A percentile compares a stretch with the other conserved stretches of the same genome.
Evolutionary conservation across 106 monocot species (phyloP).

Genomic region (Chionographis japonica): DNA sequence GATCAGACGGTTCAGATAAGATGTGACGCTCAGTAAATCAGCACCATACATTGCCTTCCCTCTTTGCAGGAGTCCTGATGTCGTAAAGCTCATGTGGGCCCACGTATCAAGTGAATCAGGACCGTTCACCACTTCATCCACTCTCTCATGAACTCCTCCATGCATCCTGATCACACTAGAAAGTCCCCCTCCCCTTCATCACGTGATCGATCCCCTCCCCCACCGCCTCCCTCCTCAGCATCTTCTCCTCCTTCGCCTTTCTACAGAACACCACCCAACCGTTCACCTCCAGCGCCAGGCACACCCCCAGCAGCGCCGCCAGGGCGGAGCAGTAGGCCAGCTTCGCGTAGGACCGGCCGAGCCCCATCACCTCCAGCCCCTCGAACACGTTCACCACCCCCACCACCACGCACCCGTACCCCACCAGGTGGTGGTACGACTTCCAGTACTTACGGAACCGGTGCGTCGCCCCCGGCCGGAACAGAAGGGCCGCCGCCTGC

Average conservation of each 20-base stretch:
- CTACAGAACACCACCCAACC: conserved; percentile 77
- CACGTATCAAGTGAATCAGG: no score
- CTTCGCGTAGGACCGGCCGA: conserved; percentile 48
- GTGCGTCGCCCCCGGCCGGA: conserved; percentile 67
- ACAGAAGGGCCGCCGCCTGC: conserved; percentile 69
- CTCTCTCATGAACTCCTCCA: no score
- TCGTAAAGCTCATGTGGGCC: no score
- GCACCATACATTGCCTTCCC: no score
- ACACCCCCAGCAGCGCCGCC: conserved; percentile 49
- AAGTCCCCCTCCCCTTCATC: conserved; percentile 2
- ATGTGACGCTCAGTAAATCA: no score
- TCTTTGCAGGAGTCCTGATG: no score
- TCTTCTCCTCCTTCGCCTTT: conserved; percentile 64
- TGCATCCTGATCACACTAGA: no score
- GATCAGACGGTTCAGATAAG: no score
- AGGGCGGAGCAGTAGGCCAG: conserved; percentile 63
- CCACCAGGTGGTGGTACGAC: conserved; percentile 89
- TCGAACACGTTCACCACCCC: conserved; percentile 90
- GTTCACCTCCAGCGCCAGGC: conserved; percentile 74
- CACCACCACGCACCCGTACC: conserved; percentile 66
- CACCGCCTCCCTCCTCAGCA: conserved; percentile 21
- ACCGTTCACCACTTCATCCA: no score
- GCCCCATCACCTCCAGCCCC: conserved; percentile 75
- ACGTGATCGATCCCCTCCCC: neutral
- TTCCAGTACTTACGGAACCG: conserved; percentile 84